These are phyloP conservation scores for Thymus quinquecostatus DNA, from an alignment of 257 asterid species.

Conservation along the genomic window DNA sequence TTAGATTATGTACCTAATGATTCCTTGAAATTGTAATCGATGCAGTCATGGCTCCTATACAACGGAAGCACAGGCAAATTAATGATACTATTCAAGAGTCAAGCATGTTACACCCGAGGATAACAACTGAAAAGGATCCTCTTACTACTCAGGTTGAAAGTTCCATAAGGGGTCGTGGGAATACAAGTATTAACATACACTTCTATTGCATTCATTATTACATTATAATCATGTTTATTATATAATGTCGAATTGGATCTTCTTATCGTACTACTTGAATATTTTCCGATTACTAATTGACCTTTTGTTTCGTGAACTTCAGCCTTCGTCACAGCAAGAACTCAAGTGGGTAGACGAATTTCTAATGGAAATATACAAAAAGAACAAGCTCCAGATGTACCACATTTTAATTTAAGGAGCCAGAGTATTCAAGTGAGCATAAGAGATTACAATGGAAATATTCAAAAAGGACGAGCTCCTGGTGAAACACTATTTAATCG, in stretches of 20 bases:
- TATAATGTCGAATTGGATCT: neutral
- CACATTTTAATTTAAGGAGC: neutral
- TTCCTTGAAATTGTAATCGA: no score
- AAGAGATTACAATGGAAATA: no score
- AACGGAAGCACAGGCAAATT: neutral
- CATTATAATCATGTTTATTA: no score
- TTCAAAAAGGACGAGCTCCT: no score
- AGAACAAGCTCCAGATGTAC: no score
- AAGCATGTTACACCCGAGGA: neutral
- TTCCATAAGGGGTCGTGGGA: neutral
- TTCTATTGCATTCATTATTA: neutral
- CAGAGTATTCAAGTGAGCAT: neutral
- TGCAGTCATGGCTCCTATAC: neutral
- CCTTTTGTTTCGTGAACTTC: neutral
- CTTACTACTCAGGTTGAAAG: neutral
- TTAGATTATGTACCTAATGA: no score
- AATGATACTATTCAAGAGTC: neutral
- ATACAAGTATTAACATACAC: neutral
- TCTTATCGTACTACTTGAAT: no score
- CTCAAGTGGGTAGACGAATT: neutral
- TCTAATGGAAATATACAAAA: no score
- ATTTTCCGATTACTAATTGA: no score
- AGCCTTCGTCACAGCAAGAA: neutral
- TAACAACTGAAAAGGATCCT: neutral
- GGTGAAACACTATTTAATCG: no score